Evolutionary conservation across 768 basidiomycete genomes (phyloP), one percentile per base, ranked within the genome.

Genomic region (Daedalea quercina): DNA sequence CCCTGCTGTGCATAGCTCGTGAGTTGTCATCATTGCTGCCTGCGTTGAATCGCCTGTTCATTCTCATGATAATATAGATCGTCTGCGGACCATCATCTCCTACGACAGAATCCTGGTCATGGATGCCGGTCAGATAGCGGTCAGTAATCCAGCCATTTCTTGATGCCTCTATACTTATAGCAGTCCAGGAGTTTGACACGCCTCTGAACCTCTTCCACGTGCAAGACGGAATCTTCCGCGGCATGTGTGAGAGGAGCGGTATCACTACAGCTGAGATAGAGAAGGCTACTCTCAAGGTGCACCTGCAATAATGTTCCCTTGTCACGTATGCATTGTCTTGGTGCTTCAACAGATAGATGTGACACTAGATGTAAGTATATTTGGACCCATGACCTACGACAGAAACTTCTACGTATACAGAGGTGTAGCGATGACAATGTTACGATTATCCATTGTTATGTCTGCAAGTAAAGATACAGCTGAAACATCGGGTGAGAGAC

Each of bases 71-170:
- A 8, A 17, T 25, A 9, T 24, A 67, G 65, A 80, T 60, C 74
- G 80, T n/a, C 64, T 81, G 24, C 67, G 75, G 49, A 83, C 80
- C 1, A 78, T 81, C 57, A 63, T 76, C 53, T 67, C 68, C 12
- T 87, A 87, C 59, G 86, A 91, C 64, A 70, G 80, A 22, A 82
- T 89, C 44, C 70, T 86, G 37, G 86, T 89, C 8, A 75, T 89
- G 59, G 80, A 84, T 53, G 74, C 76, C 20, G 86, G 87, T 1
- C 69, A 68, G 8, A 79, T 88, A 40, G 73, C 71, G 23, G 78
- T 80, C 40, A 67, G 76, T 33, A 12, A 12, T 35, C 20, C 9
- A 26, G 23, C 24, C 17, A 6, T 17, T 15, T 40, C 20, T 24
- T 20, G 24, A 11, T 13, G 22, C 19, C 12, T 4, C 9, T 17